These are phyloP conservation scores for Asterionellopsis glacialis DNA, from an alignment of 108 stramenopile genomes.

Conservation along the genomic window DNA sequence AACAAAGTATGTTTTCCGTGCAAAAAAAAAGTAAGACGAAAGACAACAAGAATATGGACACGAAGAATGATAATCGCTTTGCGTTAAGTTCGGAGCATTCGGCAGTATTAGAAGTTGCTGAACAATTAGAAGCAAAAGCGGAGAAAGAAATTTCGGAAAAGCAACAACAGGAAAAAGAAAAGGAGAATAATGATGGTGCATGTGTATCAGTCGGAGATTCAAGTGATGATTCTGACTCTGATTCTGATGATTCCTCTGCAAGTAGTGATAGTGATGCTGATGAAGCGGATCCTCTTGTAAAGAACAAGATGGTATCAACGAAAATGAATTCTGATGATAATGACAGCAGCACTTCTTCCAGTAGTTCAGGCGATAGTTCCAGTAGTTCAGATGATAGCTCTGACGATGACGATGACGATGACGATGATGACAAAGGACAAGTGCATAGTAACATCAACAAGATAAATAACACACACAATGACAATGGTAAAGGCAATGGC, in stretches of 20 bases:
- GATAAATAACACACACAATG: background rate
- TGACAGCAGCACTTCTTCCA: conserved; percentile 11
- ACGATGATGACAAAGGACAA: conserved; percentile 3
- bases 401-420: background rate
- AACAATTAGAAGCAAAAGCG: conserved; percentile 14
- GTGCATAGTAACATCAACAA: conserved; percentile 8
- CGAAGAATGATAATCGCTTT: conserved; percentile 31
- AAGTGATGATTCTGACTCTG: too few relatives aligned
- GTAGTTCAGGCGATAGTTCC: background rate
- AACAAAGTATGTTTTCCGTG: background rate
- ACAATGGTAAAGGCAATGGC: background rate
- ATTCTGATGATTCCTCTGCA: conserved; percentile 15
- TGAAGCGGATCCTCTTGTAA: background rate
- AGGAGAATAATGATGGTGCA: background rate
- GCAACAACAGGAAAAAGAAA: background rate
- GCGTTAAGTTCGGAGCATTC: conserved; percentile 23
- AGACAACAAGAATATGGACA: conserved; percentile 9
- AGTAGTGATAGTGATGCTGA: conserved; percentile 14
- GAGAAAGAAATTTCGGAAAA: conserved; percentile 5
- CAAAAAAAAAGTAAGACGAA: background rate
- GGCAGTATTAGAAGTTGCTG: conserved; percentile 34
- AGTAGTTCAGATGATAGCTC: conserved; percentile 12
- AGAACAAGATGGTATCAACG: background rate
- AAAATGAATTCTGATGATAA: background rate
- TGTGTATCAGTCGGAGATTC: background rate